phyloP scores from a whole-genome alignment of 345 rosid species.

The Dovyalis caffra region DNA sequence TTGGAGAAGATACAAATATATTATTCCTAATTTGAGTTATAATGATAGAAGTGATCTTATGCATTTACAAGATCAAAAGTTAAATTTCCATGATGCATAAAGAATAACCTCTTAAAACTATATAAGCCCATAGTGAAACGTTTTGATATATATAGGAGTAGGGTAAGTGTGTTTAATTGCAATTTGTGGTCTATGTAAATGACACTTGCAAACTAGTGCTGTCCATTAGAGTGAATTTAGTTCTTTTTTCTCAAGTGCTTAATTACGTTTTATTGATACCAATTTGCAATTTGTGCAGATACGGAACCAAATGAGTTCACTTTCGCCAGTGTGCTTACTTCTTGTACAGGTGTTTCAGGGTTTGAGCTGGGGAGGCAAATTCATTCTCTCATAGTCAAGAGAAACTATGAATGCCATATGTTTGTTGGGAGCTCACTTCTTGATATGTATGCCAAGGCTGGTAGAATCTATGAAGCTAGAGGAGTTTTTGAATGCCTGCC shows the following conservation, averaged over 20 bases:
- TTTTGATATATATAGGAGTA: neutral
- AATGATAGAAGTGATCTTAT: neutral
- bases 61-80: neutral
- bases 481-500: conserved; percentile 66
- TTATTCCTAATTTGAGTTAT: neutral
- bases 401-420: conserved; percentile 52
- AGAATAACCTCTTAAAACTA: too few relatives aligned
- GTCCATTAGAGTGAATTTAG: neutral
- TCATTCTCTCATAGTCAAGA: conserved; percentile 63
- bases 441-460: conserved; percentile 92
- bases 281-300: conserved; percentile 38
- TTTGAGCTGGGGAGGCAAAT: conserved; percentile 67
- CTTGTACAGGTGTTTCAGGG: conserved; percentile 55
- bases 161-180: neutral
- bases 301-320: conserved; percentile 75
- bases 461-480: conserved; percentile 75
- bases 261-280: conserved; percentile 16
- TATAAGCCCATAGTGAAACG: neutral
- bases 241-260: neutral
- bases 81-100: neutral
- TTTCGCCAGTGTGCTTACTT: conserved; percentile 64
- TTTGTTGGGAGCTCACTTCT: conserved; percentile 94
- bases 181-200: neutral
- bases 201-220: neutral
- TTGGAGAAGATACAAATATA: neutral